Conservation (phyloP, 345 rosid species). For the Citrus mangshanensis region DNA sequence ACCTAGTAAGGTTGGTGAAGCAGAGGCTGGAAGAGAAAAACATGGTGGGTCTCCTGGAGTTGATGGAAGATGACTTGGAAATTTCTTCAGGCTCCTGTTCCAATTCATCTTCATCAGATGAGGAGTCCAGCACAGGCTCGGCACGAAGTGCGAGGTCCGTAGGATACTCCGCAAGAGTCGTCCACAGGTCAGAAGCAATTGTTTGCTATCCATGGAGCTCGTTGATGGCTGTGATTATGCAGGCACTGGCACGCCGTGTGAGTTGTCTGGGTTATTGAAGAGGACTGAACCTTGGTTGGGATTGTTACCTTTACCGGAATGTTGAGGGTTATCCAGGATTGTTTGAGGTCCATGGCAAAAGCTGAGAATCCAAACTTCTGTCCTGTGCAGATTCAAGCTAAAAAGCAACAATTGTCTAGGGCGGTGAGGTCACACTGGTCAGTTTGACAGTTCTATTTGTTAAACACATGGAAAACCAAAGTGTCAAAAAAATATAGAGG, state of each 20-base stretch:
- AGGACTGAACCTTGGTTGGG: constrained; percentile 44
- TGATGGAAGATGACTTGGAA: constrained; percentile 42
- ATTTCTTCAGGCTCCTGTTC: constrained; percentile 20
- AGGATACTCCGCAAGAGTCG: constrained; percentile 27
- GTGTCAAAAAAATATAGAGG: no score
- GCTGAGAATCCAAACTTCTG: not conserved
- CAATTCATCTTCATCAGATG: constrained; percentile 40
- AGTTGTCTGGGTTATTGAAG: constrained; percentile 58
- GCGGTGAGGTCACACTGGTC: not conserved
- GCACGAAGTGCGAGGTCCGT: constrained; percentile 25
- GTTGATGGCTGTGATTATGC: constrained; percentile 62
- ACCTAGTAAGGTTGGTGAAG: constrained; percentile 39
- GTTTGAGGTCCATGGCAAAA: constrained; percentile 16
- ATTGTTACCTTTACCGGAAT: constrained; percentile 50
- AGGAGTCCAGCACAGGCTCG: constrained; percentile 32
- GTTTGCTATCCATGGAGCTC: constrained; percentile 60
- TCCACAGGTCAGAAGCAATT: constrained; percentile 36
- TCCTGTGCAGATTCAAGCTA: not conserved
- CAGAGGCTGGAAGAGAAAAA: constrained; percentile 44
- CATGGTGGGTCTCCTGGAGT: constrained; percentile 28
- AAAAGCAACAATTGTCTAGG: not conserved
- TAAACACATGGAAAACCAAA: no score
- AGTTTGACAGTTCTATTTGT: not conserved
- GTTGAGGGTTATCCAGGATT: constrained; percentile 47
- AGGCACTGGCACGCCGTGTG: constrained; percentile 54